Conservation (phyloP, 345 rosid species). For the Geranium rotundifolium region DNA sequence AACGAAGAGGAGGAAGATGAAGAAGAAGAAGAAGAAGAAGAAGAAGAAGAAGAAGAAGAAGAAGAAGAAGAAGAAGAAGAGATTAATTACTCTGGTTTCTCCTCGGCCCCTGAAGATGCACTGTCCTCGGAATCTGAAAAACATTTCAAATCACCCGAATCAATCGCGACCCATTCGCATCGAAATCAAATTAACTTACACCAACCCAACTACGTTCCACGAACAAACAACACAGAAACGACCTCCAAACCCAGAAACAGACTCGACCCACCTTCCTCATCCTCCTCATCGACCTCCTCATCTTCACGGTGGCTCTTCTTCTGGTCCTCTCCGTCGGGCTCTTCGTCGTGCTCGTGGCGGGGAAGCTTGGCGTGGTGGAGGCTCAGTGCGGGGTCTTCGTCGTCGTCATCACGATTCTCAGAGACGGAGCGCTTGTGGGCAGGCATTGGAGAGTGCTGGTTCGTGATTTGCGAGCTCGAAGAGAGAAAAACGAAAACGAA, state of each 20-base stretch:
- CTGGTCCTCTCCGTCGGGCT: conserved; percentile 4
- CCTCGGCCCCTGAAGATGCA: conserved; percentile 39
- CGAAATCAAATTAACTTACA: conserved; percentile 11
- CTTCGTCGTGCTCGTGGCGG: conserved; percentile 18
- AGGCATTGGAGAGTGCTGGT: conserved; percentile 45
- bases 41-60: conserved; percentile 1
- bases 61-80: conserved; percentile 2
- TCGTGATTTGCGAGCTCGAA: background rate
- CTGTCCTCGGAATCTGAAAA: conserved; percentile 48
- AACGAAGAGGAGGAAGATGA: background rate
- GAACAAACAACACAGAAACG: background rate
- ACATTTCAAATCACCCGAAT: conserved; percentile 9
- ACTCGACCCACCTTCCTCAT: conserved; percentile 23
- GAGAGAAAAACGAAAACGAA: background rate
- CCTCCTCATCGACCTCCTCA: conserved; percentile 20
- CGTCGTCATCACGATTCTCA: conserved; percentile 30
- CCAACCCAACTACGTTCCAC: conserved; percentile 5
- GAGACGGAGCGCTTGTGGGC: conserved; percentile 55
- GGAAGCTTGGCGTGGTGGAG: conserved; percentile 17
- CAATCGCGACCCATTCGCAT: conserved; percentile 15
- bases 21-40: conserved; percentile 6
- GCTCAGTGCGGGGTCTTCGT: conserved; percentile 20
- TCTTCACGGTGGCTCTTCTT: conserved; percentile 6
- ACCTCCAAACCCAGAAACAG: background rate
- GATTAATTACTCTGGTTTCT: conserved; percentile 53